Base-by-base conservation (phyloP, 1,139 yeast genomes). In the Taiozyma onychis region DNA sequence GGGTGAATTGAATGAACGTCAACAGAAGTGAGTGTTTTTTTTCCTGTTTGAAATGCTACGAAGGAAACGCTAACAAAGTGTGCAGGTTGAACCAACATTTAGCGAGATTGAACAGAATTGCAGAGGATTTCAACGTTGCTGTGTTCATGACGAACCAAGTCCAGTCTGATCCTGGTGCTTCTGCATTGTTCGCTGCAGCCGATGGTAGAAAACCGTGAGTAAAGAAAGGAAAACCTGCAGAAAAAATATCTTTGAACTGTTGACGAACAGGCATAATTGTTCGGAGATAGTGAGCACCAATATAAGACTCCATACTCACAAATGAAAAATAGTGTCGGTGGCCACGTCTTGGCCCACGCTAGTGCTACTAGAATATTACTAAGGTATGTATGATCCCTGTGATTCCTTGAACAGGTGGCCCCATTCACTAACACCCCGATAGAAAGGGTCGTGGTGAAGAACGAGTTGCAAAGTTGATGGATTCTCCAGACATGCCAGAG, bases 81-180 rank as follows among this genome's bases (percentile, higher is more conserved):
- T 18, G 16, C 4, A 37, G 41, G 51, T 62, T 80, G 47, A 80
- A 81, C 54, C 85, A 80, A 54, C 83, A 80, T 70, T 67, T 81
- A 45, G 72, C 78, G 6, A 69, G 75, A 49, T 65, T 80, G 49
- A 77, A 74, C 48, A 69, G 83, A 53, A 62, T 80, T 44, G 78
- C 84, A 1, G 85, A 80, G 58, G 85, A 80, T 57, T 80, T 76
- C 60, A 80, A 81, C 54, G 67, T 78, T 41, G 84, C 85, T 0
- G 79, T 80, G 1, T 79, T 81, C 55, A 66, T 80, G 67, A 80
- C 85, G 1, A 80, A 80, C 52, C 85, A 81, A 60, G 85, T 80
- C 11, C 86, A 81, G 61, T 77, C 83, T n/a, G 85, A 81, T 57
- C 85, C 85, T 1, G 86, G 86, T 44, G 86, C 85, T 0, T 78